Evolutionary conservation across 2,329 filamentous ascomycete genomes (phyloP).

Genomic region (Hymenoscyphus linearis): DNA sequence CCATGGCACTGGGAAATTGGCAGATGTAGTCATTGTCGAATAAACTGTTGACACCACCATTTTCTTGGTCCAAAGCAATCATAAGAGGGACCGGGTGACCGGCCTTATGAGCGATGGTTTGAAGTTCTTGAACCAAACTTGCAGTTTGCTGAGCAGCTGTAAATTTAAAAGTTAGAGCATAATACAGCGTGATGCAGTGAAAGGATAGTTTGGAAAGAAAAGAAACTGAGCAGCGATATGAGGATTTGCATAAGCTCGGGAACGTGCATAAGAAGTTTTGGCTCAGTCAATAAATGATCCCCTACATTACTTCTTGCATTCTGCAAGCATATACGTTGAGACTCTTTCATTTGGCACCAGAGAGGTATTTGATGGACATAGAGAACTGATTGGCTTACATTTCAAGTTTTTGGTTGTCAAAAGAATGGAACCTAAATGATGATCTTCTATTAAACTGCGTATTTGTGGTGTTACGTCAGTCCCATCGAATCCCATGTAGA

Average conservation of each 20-base stretch:
- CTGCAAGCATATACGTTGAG: not conserved
- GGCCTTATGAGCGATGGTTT: conserved; percentile 84
- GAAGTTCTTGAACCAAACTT: conserved; percentile 80
- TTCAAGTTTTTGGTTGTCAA: conserved; percentile 81
- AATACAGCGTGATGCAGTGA: not conserved
- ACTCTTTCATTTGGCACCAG: not conserved
- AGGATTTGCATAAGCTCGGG: not conserved
- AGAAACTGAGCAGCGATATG: not conserved
- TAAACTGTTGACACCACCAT: conserved; percentile 94
- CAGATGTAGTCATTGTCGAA: conserved; percentile 95
- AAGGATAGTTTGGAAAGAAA: not conserved
- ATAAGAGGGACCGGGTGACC: conserved; percentile 84
- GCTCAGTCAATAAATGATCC: not conserved
- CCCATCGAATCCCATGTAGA: conserved; percentile 64
- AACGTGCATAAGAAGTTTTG: not conserved
- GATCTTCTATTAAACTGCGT: conserved; percentile 70
- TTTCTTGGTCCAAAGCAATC: conserved; percentile 93
- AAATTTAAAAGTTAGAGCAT: not conserved
- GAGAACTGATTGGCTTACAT: conserved; percentile 46
- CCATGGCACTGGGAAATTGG: conserved; percentile 97
- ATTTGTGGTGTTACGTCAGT: conserved; percentile 80
- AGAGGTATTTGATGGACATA: not conserved
- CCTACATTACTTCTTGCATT: not conserved
- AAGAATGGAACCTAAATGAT: conserved; percentile 84
- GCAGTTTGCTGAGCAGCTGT: conserved; percentile 88